Percentiles rank a stretch among this genome's conserved stretches.
Evolutionary conservation across 2,329 filamentous ascomycete species (phyloP).

Genomic region (Stachybotrys chartarum): DNA sequence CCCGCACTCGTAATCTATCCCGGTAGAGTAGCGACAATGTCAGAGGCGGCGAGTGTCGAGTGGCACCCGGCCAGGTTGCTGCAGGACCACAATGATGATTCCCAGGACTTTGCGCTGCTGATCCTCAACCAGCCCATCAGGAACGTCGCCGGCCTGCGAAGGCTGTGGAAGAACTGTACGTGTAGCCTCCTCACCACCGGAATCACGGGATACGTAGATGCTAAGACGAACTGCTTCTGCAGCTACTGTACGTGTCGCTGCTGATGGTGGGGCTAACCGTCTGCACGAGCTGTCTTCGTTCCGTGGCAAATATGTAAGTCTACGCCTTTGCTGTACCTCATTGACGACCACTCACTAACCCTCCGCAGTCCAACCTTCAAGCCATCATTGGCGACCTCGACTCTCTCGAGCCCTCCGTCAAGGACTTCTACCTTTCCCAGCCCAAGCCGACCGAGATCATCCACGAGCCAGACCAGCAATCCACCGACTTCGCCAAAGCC

Average conservation of each 20-base stretch:
- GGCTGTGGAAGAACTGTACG: conserved; percentile 43
- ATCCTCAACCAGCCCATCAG: conserved; percentile 45
- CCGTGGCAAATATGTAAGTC: conserved; percentile 33
- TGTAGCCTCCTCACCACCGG: not conserved
- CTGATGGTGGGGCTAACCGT: conserved; percentile 85
- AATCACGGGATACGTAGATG: not conserved
- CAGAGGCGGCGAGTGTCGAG: conserved; percentile 18
- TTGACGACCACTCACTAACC: not conserved
- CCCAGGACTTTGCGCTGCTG: conserved; percentile 35
- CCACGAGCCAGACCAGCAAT: conserved; percentile 71
- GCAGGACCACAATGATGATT: conserved; percentile 19
- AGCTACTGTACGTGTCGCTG: conserved; percentile 68
- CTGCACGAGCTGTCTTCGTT: conserved; percentile 45
- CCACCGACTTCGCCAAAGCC: conserved; percentile 87
- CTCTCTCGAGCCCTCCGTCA: conserved; percentile 60
- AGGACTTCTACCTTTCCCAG: conserved; percentile 57
- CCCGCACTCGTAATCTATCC: not conserved
- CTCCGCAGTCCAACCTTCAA: conserved; percentile 49
- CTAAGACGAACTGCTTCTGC: conserved; percentile 9
- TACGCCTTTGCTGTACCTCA: not conserved
- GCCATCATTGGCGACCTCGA: conserved; percentile 87
- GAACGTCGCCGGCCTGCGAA: conserved; percentile 37
- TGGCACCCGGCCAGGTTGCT: conserved; percentile 32
- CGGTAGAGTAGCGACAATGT: conserved; percentile 9
- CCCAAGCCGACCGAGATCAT: conserved; percentile 50